Percentiles rank a stretch among this genome's conserved stretches.
These are phyloP conservation scores for Pleurozium schreberi DNA, from an alignment of 225 moss, liverwort and hornwort species.

Conservation along the genomic window DNA sequence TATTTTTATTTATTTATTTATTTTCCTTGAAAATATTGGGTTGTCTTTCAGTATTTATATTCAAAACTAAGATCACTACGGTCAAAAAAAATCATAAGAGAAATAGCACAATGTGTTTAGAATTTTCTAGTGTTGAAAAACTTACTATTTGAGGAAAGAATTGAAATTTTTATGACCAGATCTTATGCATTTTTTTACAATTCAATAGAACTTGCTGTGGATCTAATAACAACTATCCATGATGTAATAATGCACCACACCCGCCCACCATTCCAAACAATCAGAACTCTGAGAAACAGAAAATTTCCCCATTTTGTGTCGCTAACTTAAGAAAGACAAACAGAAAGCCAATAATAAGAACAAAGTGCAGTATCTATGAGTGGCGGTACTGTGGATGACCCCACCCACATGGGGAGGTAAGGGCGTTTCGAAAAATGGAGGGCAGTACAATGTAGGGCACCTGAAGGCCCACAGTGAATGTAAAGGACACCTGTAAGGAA, in stretches of 20 bases:
- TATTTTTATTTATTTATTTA: too few relatives aligned
- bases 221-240: background rate
- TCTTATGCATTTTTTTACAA: too few relatives aligned
- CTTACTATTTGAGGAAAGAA: too few relatives aligned
- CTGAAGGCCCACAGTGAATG: background rate
- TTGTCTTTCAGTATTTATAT: too few relatives aligned
- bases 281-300: background rate
- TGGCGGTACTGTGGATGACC: background rate
- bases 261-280: background rate
- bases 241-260: background rate
- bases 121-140: too few relatives aligned
- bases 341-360: background rate
- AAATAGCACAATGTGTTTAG: too few relatives aligned
- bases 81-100: too few relatives aligned
- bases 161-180: too few relatives aligned
- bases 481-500: background rate
- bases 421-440: background rate
- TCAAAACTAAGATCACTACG: too few relatives aligned
- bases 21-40: too few relatives aligned
- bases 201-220: background rate
- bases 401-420: background rate
- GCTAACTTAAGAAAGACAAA: background rate
- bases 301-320: background rate
- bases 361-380: background rate
- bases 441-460: constrained; percentile 1